Percentiles rank a stretch among this genome's conserved stretches.
These are phyloP conservation scores for Cercospora zeae-maydis DNA, from an alignment of 2,329 filamentous ascomycete species.

Conservation along the genomic window DNA sequence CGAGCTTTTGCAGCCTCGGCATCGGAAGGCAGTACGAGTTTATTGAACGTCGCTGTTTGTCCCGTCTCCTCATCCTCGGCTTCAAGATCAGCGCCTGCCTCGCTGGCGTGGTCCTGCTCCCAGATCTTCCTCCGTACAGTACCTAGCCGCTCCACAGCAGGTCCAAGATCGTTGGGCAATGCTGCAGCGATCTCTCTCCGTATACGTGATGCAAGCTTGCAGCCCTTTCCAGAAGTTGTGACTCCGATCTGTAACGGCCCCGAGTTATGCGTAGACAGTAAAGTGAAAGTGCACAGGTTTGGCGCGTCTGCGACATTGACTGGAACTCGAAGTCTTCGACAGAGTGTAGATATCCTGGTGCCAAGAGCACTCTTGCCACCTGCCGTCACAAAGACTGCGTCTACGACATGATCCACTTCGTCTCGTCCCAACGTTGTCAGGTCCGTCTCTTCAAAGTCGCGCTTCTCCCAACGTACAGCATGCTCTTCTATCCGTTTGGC, in stretches of 20 bases:
- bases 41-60: slow-evolving; percentile 81
- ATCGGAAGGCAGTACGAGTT: slow-evolving; percentile 70
- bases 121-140: slow-evolving; percentile 67
- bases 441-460: slow-evolving; percentile 66
- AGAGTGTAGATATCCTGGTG: slow-evolving; percentile 67
- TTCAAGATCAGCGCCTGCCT: slow-evolving; percentile 43
- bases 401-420: slow-evolving; percentile 74
- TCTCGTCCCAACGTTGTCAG: slow-evolving; percentile 72
- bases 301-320: slow-evolving; percentile 90
- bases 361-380: slow-evolving; percentile 49
- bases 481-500: slow-evolving; percentile 64
- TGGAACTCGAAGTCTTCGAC: slow-evolving; percentile 76
- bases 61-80: slow-evolving; percentile 61
- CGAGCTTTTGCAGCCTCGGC: slow-evolving; percentile 70
- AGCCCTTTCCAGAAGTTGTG: slow-evolving; percentile 90
- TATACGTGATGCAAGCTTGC: slow-evolving; percentile 86
- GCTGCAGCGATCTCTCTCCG: slow-evolving; percentile 80
- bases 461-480: slow-evolving; percentile 62
- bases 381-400: slow-evolving; percentile 84
- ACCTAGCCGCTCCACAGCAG: slow-evolving; percentile 73
- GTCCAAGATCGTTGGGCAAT: slow-evolving; percentile 70
- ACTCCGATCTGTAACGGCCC: slow-evolving; percentile 92
- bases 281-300: slow-evolving; percentile 79
- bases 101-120: slow-evolving; percentile 64
- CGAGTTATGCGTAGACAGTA: slow-evolving; percentile 84